Base-by-base conservation (phyloP, 192 early-diverging fungal genomes). In the Linnemannia schmuckeri region DNA sequence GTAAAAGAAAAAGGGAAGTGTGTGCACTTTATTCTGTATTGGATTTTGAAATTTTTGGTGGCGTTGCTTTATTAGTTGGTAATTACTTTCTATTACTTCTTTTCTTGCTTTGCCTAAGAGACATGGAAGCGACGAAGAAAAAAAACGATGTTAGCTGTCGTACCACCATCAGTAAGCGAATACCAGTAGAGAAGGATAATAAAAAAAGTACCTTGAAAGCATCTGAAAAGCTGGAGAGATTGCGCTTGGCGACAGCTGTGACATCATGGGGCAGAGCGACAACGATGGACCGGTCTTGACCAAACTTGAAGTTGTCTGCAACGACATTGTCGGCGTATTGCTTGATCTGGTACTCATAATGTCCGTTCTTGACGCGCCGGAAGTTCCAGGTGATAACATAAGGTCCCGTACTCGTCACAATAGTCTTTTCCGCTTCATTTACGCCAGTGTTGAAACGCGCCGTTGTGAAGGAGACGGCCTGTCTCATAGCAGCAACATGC, bases 351-450 rank as follows among this genome's bases (percentile, higher is more conserved):
- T 99, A 99, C 76, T 96, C 95, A 78, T 94, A 91, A 49, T 96
- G 94, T 13, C 95, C 96, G 54, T 89, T 88, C 88, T 95, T 95
- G n/a, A 96, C 95, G 8, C 94, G 89, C 20, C 94, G 90, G 87
- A 99, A 95, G 87, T 95, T 97, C 98, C 98, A 99, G 18, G 95
- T 95, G 70, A 99, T 93, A 42, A 98, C 96, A 88, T 94, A 97
- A 27, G 94, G 94, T 13, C 98, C 98, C 18, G 97, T 96, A 57
- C 95, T 95, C 1, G 98, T 97, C 49, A 99, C 94, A 80, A 99
- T 98, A 1, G 93, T 92, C 75, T 92, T 92, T 82, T 99, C 98
- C 27, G 88, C 89, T 18, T 94, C 92, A 13, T 92, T 90, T 35
- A 71, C 74, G 77, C 95, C 93, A 7, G 94, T 94, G 89, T 98